Evolutionary conservation across 75 land plant species (phyloP), one percentile per base, ranked within the genome.

Genomic region (Gnetum montanum): DNA sequence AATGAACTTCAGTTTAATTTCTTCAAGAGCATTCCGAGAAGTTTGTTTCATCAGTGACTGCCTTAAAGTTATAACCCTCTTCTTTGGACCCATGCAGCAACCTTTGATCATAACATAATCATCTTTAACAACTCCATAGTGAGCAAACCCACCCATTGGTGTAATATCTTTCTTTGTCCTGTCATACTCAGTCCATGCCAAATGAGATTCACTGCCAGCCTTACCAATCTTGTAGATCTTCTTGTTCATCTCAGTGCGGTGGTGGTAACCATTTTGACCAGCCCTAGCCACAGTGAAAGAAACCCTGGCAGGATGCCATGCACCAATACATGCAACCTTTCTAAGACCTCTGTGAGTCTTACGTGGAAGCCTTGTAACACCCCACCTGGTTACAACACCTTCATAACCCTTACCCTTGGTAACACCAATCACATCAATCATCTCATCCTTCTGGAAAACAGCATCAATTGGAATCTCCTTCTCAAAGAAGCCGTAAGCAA

Each of bases 371-470:
- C 80, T 55, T 20, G 80, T 72, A 6, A 76, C 80, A 28, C 75
- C 80, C 76, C 76, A 76, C 47, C 95, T 75, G 8, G 95, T 89
- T 28, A 90, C 96, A 34, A 90, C 96, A 63, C 96, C 96, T 51
- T 90, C 96, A 46, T 82, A 90, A 4, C 96, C 96, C 53, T 90
- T 89, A 16, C 91, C 91, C 64, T 79, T 81, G 12, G 90, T 89
- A 19, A 83, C 93, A 6, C 84, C 93, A 80, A 88, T 89, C 13
- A 86, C 71, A 55, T 89, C 95, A 69, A 85, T 81, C 95, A 85
- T 84, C 57, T 89, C 95, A 81, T 89, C 95, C 57, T 89, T 89
- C 64, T 70, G 71, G 79, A 85, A 89, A 8, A 89, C 67, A 46
- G 78, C 73, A 60, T 89, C 95, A 35, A 89, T 48, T 20, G 95